Conservation (phyloP, 2,329 filamentous ascomycete species). For the Verticillium nonalfalfae region DNA sequence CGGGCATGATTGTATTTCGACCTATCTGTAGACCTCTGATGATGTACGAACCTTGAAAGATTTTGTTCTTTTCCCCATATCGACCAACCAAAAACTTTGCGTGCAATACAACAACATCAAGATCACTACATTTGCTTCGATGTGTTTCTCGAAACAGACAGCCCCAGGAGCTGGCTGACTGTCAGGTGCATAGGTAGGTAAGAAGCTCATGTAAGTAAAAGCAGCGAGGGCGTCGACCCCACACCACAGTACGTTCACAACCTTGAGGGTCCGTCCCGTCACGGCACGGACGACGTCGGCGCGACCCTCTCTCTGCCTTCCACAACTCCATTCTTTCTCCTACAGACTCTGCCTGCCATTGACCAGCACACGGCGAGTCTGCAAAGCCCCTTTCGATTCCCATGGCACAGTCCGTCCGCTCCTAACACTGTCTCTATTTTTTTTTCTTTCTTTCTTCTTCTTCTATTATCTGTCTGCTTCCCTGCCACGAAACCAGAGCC, state of each 20-base stretch:
- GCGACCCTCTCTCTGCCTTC: not conserved
- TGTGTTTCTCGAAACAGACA: no score
- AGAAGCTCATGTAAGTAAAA: not conserved
- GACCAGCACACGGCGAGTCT: not conserved
- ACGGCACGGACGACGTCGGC: not conserved
- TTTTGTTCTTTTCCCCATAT: not conserved
- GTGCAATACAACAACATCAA: no score
- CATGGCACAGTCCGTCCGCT: not conserved
- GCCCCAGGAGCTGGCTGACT: not conserved
- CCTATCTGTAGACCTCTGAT: not conserved
- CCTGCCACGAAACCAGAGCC: not conserved
- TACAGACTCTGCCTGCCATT: not conserved
- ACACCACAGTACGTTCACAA: not conserved
- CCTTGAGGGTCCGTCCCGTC: not conserved
- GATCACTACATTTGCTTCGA: no score
- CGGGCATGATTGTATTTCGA: not conserved
- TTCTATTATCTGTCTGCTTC: not conserved
- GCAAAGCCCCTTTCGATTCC: not conserved
- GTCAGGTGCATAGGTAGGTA: not conserved
- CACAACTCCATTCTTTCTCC: not conserved
- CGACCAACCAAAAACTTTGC: no score
- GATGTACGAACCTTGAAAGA: not conserved
- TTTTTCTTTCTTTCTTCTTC: not conserved
- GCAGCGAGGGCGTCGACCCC: not conserved
- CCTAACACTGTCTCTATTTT: not conserved